A percentile compares a stretch with the other conserved stretches of the same genome.
Conservation (phyloP, 2,329 filamentous ascomycete species). For the Apiospora kogelbergensis region DNA sequence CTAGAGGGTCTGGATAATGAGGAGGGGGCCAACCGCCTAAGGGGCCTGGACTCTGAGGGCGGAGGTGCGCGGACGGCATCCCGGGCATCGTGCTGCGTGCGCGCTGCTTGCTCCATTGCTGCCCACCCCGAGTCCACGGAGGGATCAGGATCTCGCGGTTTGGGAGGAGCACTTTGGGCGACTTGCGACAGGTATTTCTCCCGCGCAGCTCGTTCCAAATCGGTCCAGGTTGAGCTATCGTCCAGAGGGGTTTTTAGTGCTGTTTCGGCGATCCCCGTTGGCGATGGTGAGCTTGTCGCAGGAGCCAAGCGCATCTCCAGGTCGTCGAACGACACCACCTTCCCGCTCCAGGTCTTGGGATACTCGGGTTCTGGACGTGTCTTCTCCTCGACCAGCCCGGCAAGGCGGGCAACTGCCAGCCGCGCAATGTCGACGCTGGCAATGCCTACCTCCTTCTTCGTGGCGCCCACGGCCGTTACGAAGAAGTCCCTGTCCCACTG, state of each 20-base stretch:
- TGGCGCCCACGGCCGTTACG: constrained; percentile 30
- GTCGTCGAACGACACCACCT: constrained; percentile 36
- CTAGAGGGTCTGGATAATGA: neutral
- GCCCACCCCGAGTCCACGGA: neutral
- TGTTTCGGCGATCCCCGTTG: neutral
- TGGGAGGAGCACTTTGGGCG: neutral
- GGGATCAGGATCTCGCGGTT: neutral
- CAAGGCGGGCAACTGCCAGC: constrained; percentile 29
- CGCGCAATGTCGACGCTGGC: constrained; percentile 27
- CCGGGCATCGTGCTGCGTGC: neutral
- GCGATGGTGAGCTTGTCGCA: neutral
- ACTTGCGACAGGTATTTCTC: constrained; percentile 4
- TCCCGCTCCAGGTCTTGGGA: constrained; percentile 36
- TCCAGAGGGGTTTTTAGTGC: neutral
- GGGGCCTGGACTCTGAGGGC: neutral
- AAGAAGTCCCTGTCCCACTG: constrained; percentile 31
- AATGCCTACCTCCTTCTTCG: constrained; percentile 19
- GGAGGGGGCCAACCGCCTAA: neutral
- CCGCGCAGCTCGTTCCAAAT: constrained; percentile 4
- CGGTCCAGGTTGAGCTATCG: constrained; percentile 5
- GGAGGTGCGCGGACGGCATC: neutral
- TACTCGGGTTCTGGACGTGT: constrained; percentile 25
- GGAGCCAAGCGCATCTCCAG: constrained; percentile 15
- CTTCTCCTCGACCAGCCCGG: constrained; percentile 26
- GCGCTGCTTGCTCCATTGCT: neutral